Evolutionary conservation across 768 basidiomycete species (phyloP), one percentile per base, ranked within the genome.

Genomic region (Pleurotus pulmonarius): DNA sequence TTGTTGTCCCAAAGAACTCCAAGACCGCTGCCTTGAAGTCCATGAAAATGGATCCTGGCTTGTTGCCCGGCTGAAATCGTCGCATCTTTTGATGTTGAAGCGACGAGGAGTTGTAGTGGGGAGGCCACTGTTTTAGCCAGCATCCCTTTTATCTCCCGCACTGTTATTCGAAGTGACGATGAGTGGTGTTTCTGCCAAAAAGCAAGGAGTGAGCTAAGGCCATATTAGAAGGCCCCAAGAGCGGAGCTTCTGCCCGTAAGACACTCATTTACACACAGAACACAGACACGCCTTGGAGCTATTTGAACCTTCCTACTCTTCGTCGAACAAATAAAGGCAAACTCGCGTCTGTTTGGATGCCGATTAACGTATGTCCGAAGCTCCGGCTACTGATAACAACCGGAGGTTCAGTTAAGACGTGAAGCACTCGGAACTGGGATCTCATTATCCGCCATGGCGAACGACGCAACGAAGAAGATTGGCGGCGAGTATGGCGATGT

Each of bases 401-500:
- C 20, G 29, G 29, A 11, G 8, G 29, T 34, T 34, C 29, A 11
- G 29, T 34, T 34, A 34, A 34, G 29, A 34, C 9, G 29, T 34
- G 29, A 34, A 34, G 29, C 29, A 8, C 29, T 4, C 29, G 29
- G 11, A 34, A 34, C 29, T 34, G 29, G 29, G 29, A 11, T 34
- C 53, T 46, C 54, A 61, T 24, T 44, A 44, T 56, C 56, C 29
- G 61, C 58, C 61, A 68, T 70, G 71, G 58, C 71, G 53, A 51
- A 47, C 59, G 54, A 61, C 13, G 37, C 57, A 20, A 51, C 71
- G 44, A 71, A 75, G 60, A 82, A 80, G 61, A 79, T 85, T 53
- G 91, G 90, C 13, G 88, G 88, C 13, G 89, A 89, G 65, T 85
- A 86, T 63, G 91, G 91, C 24, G 76, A 83, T 49, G 70, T 94